Base-by-base conservation (phyloP, 129 eudicot genomes). In the Pulicaria dysenterica region DNA sequence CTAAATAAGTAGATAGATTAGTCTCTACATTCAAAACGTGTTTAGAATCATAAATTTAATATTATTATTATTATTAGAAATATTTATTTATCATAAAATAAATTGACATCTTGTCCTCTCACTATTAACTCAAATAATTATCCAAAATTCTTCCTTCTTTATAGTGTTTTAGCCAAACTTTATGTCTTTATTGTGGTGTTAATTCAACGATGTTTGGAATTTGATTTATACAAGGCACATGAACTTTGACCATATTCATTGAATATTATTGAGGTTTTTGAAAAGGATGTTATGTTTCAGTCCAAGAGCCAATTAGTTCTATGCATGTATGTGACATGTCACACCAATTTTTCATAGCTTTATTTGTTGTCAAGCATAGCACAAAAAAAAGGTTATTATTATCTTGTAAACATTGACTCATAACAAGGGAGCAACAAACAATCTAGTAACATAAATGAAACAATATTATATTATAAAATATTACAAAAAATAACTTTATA, bases 201-300 rank as follows among this genome's bases (percentile, higher is more conserved):
- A 17, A 36, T 76, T 44, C 53, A 59, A 59, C 3, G 48, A 9
- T 37, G 14, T 59, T 15, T 55, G 47, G 10, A 14, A 50, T 50
- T 8, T 31, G 3, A 31, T 1, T 24, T 43, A n/a, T 58, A 31
- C n/a, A 34, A 45, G 67, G 36, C 45, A 75, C 73, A 17, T 43
- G 14, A 65, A 37, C 19, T 11, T 60, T 67, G 80, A 66, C 73
- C 66, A 65, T 38, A 44, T 75, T 24, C 73, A 31, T 64, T 64
- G 67, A 64, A 64, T 24, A n/a, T n/a, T 64, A 7, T 36, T 5
- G 2, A 59, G 58, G 69, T 39, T n/a, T 19, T 15, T 17, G 38
- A 68, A 37, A 50, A 38, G 37, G 15, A 69, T 37, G 48, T 51
- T 5, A 24, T 24, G 31, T 8, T 36, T 7, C 0, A 59, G 11